Percentiles rank a stretch among this genome's conserved stretches.
Evolutionary conservation across 495 filamentous ascomycete genomes (phyloP).

Genomic region (Lindgomyces ingoldianus): DNA sequence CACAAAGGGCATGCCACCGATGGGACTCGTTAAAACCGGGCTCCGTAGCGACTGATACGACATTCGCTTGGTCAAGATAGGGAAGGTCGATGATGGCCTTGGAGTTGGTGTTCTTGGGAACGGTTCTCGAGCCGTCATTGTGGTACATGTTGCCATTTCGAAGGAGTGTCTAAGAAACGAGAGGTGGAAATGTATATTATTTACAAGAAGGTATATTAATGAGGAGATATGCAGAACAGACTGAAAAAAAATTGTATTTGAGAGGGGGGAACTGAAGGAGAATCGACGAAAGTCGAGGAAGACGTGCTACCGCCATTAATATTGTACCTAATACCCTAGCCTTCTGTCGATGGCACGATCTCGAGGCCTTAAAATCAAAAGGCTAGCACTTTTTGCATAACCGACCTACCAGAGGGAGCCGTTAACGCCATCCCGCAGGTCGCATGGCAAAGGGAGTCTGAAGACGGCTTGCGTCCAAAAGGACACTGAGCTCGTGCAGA

Average conservation of each 20-base stretch:
- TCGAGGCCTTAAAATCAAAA: background rate
- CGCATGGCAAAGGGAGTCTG: background rate
- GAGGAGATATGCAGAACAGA: background rate
- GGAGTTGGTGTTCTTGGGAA: conserved; percentile 16
- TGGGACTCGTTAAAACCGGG: conserved; percentile 13
- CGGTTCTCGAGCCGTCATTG: conserved; percentile 11
- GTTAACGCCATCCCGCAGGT: background rate
- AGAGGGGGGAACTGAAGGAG: background rate
- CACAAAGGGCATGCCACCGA: background rate
- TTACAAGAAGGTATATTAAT: background rate
- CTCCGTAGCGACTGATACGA: conserved; percentile 25
- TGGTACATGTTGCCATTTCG: conserved; percentile 14
- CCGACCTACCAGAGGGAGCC: background rate
- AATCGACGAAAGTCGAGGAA: background rate
- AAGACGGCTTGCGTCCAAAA: background rate
- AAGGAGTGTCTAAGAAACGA: background rate
- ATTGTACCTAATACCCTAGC: background rate
- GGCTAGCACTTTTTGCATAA: background rate
- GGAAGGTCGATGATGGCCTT: background rate
- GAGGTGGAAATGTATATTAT: background rate
- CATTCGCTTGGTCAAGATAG: conserved; percentile 3
- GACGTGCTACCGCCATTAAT: background rate
- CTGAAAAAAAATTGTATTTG: background rate
- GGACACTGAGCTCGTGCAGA: background rate
- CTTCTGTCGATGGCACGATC: background rate